Base-by-base conservation (phyloP, 2,329 filamentous ascomycete species). In the Triangularia setosa region DNA sequence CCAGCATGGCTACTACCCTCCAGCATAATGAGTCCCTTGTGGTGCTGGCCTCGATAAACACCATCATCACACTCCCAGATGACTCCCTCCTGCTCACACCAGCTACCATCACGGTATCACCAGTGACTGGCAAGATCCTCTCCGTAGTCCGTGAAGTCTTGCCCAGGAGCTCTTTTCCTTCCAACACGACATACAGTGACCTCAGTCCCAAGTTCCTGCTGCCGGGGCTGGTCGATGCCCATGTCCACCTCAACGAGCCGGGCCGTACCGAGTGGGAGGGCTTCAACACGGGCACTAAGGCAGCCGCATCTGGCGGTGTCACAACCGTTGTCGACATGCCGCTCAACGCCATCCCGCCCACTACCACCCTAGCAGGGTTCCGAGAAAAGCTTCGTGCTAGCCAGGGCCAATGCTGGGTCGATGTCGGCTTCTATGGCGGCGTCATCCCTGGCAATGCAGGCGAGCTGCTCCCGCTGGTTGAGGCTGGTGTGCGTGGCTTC, bases 241-340 rank as follows among this genome's bases (percentile, higher is more conserved):
- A 99, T 76, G 95, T 99, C 40, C 95, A 99, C 79, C 86, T 98
- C 71, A 98, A 98, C 74, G 95, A 99, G 79, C 95, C 95, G 0
- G 95, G 95, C 52, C 87, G 95, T 64, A 97, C 94, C 60, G 94
- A 97, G 84, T 98, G 95, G 95, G 95, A 99, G 75, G 95, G 95
- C 11, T 99, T 99, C 81, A 91, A 90, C 81, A 97, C 93, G 0
- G 95, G 95, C 58, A 98, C 95, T 24, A 86, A 91, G 71, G 95
- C 95, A 33, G 95, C 95, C 3, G 95, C 95, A 11, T 96, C 94
- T 71, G 95, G 95, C 48, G 95, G 95, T 72, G 95, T 98, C 25
- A 99, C 95, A 4, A 98, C 95, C 0, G 93, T 99, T 9, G 82
- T 99, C 73, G 95, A 98, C 78, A 99, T 99, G 95, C 95, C 95